Conservation (phyloP, 352 stramenopile species). For the Pythium rhizo-oryzae region DNA sequence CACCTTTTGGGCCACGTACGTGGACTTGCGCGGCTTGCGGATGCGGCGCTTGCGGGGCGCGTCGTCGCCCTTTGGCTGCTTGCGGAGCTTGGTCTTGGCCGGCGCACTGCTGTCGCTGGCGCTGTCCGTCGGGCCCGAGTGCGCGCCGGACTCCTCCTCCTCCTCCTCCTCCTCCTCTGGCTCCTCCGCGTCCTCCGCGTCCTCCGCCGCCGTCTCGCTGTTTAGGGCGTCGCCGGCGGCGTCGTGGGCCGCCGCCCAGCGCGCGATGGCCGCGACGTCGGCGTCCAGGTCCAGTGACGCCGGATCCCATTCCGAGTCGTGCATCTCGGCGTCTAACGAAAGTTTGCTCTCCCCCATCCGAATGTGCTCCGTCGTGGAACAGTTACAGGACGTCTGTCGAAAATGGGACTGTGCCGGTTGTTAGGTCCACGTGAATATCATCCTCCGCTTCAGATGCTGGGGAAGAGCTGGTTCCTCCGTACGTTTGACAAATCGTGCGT, state of each 20-base stretch:
- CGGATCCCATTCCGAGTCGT: neutral
- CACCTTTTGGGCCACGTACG: conserved; percentile 12
- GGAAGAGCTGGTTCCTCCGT: too few relatives aligned
- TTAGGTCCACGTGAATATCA: neutral
- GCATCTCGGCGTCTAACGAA: neutral
- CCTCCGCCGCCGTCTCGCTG: neutral
- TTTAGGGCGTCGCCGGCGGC: neutral
- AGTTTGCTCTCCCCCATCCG: too few relatives aligned
- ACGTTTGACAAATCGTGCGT: too few relatives aligned
- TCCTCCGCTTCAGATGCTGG: neutral
- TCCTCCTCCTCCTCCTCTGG: neutral
- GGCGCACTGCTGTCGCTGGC: conserved; percentile 1
- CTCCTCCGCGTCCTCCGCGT: neutral
- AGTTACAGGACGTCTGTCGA: neutral
- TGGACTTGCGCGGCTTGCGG: conserved; percentile 22
- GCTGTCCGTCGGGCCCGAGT: neutral
- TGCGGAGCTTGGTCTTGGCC: neutral
- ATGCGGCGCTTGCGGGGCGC: neutral
- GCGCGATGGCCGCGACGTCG: conserved; percentile 22
- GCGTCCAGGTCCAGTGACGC: conserved; percentile 2
- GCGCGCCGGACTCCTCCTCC: neutral
- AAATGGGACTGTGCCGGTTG: neutral
- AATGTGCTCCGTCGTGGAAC: too few relatives aligned
- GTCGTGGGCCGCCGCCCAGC: conserved; percentile 12
- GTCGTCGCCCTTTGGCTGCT: conserved; percentile 2